Evolutionary conservation across 2,329 filamentous ascomycete genomes (phyloP).

Genomic region (Trichoderma endophyticum): DNA sequence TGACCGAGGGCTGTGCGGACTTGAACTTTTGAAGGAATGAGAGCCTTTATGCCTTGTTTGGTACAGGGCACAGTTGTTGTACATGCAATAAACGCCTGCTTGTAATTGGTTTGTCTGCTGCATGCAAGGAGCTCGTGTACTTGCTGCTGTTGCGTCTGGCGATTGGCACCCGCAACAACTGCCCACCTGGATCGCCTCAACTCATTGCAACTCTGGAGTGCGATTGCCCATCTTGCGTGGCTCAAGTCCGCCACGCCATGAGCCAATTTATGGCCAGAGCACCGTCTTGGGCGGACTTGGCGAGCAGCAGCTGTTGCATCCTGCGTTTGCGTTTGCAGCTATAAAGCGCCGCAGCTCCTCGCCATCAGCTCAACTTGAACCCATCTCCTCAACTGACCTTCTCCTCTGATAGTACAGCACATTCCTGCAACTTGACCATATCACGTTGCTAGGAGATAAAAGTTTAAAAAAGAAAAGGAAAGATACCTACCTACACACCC

Average conservation of each 20-base stretch:
- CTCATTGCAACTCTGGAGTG: not conserved
- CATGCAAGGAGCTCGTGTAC: not conserved
- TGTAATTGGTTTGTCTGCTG: not conserved
- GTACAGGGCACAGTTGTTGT: not conserved
- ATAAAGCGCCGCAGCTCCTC: slow-evolving; percentile 1
- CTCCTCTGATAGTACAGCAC: not conserved
- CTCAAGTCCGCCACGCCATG: not conserved
- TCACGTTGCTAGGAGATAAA: not conserved
- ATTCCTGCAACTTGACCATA: not conserved
- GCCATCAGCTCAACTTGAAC: not conserved
- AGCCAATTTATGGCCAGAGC: not conserved
- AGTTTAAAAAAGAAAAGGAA: not conserved
- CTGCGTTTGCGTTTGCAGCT: not conserved
- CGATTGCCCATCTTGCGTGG: not conserved
- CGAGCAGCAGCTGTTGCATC: not conserved
- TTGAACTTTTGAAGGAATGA: not conserved
- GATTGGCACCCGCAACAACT: not conserved
- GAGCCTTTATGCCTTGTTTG: not conserved
- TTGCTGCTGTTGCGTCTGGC: not conserved
- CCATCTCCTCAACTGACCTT: not conserved
- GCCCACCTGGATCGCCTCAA: not conserved
- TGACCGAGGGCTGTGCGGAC: not conserved
- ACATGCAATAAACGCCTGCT: not conserved
- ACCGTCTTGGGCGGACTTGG: not conserved
- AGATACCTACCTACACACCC: not conserved